Conservation (phyloP, 352 stramenopile species). For the Globisporangium acanthophoron region DNA sequence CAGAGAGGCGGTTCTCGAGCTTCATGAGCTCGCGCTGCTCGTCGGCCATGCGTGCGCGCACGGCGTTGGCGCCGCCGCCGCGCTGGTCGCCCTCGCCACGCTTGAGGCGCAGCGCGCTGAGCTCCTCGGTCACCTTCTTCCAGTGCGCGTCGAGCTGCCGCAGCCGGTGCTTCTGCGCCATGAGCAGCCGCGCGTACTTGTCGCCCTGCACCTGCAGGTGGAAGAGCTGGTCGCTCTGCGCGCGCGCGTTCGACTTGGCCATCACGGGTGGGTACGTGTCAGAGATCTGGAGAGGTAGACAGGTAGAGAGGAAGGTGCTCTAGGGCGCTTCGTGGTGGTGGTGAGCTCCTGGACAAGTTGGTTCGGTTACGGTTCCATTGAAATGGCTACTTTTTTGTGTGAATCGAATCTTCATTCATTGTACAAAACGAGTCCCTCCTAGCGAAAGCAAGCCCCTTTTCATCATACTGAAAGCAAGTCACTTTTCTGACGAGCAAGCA, state of each 20-base stretch:
- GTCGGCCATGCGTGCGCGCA: conserved; percentile 61
- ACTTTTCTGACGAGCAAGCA: neutral
- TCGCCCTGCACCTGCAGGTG: conserved; percentile 77
- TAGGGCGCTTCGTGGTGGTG: no score
- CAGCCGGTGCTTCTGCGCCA: conserved; percentile 68
- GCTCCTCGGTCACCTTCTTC: conserved; percentile 59
- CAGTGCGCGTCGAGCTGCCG: conserved; percentile 63
- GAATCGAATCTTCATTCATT: no score
- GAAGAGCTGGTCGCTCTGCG: conserved; percentile 78
- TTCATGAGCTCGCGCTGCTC: conserved; percentile 77
- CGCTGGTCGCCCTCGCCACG: conserved; percentile 69
- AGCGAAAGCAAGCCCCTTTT: no score
- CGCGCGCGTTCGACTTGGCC: conserved; percentile 57
- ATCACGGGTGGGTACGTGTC: no score
- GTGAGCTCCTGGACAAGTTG: no score
- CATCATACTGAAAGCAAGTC: neutral
- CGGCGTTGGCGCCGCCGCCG: conserved; percentile 61
- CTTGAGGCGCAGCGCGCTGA: conserved; percentile 59
- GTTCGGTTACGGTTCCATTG: no score
- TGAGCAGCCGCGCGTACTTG: conserved; percentile 66
- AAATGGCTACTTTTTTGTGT: no score
- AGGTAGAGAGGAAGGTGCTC: no score
- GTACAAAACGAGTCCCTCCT: no score
- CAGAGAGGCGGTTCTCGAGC: conserved; percentile 69
- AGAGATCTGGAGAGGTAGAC: no score